Base-by-base conservation (phyloP, 805 yeast species). In the Kodamaea hsintzibuensis region DNA sequence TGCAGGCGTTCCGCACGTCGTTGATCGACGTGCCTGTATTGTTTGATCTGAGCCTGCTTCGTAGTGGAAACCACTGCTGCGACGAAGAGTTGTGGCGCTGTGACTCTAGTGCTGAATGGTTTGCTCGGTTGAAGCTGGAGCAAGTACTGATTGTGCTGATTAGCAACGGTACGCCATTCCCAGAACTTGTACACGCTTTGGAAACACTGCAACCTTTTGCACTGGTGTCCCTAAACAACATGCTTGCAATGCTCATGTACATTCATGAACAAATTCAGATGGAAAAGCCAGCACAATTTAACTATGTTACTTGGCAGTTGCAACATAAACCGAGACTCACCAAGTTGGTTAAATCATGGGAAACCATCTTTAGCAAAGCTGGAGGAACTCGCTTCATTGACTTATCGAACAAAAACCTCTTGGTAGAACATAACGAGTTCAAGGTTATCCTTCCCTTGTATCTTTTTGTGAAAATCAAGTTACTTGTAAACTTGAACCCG, bases 371-470 rank as follows among this genome's bases (percentile, higher is more conserved):
- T 62, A 69, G 84, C 42, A 75, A 77, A 57, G 85, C 82, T 60
- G 89, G 87, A 8, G 95, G 95, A 4, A 73, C 81, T 1, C 67
- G 85, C 22, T 76, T 78, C 17, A 78, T 86, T 27, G 80, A 80
- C 57, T 81, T 81, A 27, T 73, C 77, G 43, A 82, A 81, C 56
- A 61, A 75, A 38, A 75, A 77, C 42, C 70, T 80, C 9, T 79
- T 85, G 52, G 77, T 76, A 56, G 74, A 78, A 51, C 77, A 79
- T 55, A 81, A 87, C 39, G 82, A 82, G 18, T 70, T 86, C 58
- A 85, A 87, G 64, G 68, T 88, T 58, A 82, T 87, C 18, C 68
- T 88, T 53, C 93, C 95, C 3, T 67, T 88, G 59, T 76, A 83
- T 49, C 78, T 82, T 18, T 82, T 87, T 63, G 86, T 90, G 16